Conservation (phyloP, 2,329 filamentous ascomycete genomes). For the Xylaria sp. region DNA sequence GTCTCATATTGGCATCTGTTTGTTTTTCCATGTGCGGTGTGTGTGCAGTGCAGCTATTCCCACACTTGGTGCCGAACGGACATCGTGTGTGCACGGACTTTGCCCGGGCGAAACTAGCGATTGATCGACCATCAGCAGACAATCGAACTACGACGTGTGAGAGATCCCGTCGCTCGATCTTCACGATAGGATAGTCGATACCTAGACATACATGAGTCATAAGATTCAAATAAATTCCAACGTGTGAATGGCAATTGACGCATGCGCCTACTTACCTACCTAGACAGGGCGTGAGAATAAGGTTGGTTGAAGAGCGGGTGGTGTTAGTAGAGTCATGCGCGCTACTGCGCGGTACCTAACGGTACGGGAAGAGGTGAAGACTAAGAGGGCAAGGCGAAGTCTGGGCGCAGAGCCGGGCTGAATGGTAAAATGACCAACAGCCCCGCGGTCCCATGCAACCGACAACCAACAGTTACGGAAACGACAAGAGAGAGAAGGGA, state of each 20-base stretch:
- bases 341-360: conserved; percentile 8
- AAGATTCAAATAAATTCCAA: background rate
- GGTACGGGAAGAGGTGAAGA: background rate
- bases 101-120: no score
- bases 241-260: background rate
- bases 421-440: background rate
- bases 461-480: background rate
- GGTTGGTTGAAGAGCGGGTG: conserved; percentile 17
- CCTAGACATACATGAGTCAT: background rate
- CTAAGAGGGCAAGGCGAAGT: background rate
- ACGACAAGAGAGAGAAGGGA: background rate
- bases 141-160: background rate
- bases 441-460: background rate
- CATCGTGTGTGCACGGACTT: background rate
- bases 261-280: background rate
- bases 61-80: background rate
- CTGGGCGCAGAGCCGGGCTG: background rate
- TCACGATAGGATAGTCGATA: background rate
- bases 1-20: background rate
- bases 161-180: background rate
- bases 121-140: no score
- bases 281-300: conserved; percentile 19
- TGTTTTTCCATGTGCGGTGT: no score
- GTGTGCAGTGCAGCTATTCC: background rate
- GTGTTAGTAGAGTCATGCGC: background rate